These are phyloP conservation scores for Wallacemonas sp. DNA, from an alignment of 208 protist genomes.

Conservation along the genomic window DNA sequence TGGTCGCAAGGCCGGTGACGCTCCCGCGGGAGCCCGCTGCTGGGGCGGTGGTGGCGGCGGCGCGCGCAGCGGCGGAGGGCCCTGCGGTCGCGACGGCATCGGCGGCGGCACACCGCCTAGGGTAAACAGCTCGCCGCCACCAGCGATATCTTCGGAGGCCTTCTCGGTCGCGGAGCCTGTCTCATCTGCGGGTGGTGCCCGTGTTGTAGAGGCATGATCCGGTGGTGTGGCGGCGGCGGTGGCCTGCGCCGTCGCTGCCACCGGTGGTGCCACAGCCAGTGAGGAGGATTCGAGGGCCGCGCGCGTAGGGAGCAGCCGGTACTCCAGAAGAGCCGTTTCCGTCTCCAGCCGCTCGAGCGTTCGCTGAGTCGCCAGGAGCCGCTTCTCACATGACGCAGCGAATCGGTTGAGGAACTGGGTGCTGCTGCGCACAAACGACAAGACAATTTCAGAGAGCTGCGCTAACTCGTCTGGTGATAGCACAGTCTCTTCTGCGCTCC, in stretches of 20 bases:
- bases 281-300: conserved; percentile 10
- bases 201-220: no score
- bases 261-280: no score
- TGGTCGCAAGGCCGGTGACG: no score
- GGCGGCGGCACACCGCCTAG: conserved; percentile 7
- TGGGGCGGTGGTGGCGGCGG: conserved; percentile 6
- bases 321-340: conserved; percentile 65
- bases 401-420: conserved; percentile 86
- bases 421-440: conserved; percentile 72
- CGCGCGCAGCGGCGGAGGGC: background rate
- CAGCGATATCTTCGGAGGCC: no score
- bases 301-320: conserved; percentile 35
- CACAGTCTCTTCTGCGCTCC: conserved; percentile 10
- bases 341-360: conserved; percentile 64
- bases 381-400: conserved; percentile 61
- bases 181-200: no score
- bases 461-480: conserved; percentile 32
- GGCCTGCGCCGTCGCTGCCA: no score
- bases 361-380: conserved; percentile 38
- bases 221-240: no score
- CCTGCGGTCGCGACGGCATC: background rate
- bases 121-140: background rate
- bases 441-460: conserved; percentile 58
- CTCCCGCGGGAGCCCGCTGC: no score
- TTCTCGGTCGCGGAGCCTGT: no score